These are phyloP conservation scores for Echeveria elegans DNA, from an alignment of 164 flowering plant genomes.

Conservation along the genomic window DNA sequence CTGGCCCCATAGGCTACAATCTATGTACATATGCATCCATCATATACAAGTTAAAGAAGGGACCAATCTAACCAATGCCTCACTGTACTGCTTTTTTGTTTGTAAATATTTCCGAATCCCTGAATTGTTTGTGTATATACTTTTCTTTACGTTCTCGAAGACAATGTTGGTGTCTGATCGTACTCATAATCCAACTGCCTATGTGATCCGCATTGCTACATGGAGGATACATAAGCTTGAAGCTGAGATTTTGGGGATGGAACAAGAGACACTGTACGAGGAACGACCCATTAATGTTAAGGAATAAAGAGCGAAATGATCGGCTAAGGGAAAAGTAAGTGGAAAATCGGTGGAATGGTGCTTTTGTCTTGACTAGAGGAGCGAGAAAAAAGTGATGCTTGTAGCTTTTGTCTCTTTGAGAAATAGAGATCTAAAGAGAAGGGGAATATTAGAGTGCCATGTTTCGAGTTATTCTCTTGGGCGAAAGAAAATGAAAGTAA, in stretches of 20 bases:
- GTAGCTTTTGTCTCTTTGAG: constrained; percentile 8
- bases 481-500: constrained; percentile 6
- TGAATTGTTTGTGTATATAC: not conserved
- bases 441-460: constrained; percentile 8
- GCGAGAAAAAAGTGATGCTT: constrained; percentile 9
- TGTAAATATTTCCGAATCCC: not conserved
- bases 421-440: constrained; percentile 7
- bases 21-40: not conserved
- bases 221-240: not conserved
- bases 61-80: not conserved
- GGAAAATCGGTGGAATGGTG: constrained; percentile 5
- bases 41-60: constrained; percentile 3
- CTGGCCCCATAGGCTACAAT: not conserved
- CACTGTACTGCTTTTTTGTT: constrained; percentile 1
- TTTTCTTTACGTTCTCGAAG: not conserved
- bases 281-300: not conserved
- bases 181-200: not conserved
- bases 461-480: constrained; percentile 2
- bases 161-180: not conserved
- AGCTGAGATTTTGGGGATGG: not conserved
- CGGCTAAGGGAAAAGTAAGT: not conserved
- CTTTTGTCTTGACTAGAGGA: constrained; percentile 9
- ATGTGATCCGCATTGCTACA: not conserved
- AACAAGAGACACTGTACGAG: not conserved
- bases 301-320: not conserved